phyloP scores from a whole-genome alignment of 2,329 filamentous ascomycete genomes.

The Phialophora expanda region DNA sequence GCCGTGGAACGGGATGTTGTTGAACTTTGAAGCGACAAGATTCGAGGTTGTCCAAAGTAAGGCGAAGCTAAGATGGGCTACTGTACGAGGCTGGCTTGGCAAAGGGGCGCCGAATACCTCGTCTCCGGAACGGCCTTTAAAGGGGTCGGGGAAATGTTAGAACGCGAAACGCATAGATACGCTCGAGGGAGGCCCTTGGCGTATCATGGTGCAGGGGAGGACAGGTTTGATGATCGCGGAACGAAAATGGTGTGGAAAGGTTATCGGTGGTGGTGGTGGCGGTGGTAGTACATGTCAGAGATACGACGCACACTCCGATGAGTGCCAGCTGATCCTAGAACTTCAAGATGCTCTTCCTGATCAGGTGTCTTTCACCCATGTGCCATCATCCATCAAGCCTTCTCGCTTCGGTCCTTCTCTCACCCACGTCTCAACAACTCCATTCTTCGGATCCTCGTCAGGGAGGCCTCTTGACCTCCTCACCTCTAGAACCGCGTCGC shows the following conservation, averaged over 20 bases:
- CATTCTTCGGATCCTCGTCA: slow-evolving; percentile 78
- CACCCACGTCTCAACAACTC: slow-evolving; percentile 80
- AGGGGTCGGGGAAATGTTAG: not conserved
- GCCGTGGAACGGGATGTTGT: no score
- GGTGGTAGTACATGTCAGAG: not conserved
- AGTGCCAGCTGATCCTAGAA: not conserved
- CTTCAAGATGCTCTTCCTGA: not conserved
- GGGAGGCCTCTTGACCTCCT: slow-evolving; percentile 72
- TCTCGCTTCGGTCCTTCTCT: slow-evolving; percentile 60
- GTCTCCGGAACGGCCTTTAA: no score
- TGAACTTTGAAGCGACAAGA: no score
- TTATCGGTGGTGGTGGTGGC: not conserved
- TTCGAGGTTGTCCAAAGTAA: no score
- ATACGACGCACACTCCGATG: not conserved
- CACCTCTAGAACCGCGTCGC: slow-evolving; percentile 80
- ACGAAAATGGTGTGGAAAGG: not conserved
- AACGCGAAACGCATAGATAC: not conserved
- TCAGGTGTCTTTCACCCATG: slow-evolving; percentile 63
- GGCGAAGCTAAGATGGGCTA: no score
- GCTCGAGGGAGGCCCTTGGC: not conserved
- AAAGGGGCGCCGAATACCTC: no score
- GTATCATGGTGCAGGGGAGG: not conserved
- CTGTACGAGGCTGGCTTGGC: no score
- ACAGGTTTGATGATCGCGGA: not conserved
- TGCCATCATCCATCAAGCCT: slow-evolving; percentile 63